Evolutionary conservation across 495 filamentous ascomycete genomes (phyloP), one percentile per base, ranked within the genome.

Genomic region (Trichocladium antarcticum): DNA sequence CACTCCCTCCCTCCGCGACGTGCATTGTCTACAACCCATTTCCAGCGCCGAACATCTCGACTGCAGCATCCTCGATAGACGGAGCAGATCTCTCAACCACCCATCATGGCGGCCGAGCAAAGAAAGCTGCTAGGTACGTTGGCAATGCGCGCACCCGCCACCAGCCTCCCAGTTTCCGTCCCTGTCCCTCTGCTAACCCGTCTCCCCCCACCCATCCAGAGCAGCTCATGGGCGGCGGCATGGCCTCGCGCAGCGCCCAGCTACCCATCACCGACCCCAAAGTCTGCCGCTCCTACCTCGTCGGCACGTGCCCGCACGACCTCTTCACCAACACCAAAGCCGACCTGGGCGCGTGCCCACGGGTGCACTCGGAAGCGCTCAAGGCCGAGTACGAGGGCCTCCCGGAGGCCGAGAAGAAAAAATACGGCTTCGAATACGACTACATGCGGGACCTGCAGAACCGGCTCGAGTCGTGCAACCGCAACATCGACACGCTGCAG

Each of bases 251-350:
- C 68, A 74, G 81, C 41, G 72, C 85, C 9, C 82, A 92, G 67
- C 77, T 95, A 60, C 80, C 84, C 38, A 83, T 97, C 54, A 92
- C 85, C 39, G 93, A 99, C 68, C 74, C 84, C 29, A 95, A 94
- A 70, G 85, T 95, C 54, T 99, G 92, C 72, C 87, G 88, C 45
- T 95, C 88, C 48, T 96, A 89, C 68, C 77, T 99, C 43, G 87
- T 79, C 52, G 92, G 92, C 55, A 94, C 85, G 35, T 99, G 92
- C 64, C 92, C 92, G 5, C 90, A 96, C 72, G 92, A 99, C 70
- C 89, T 97, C 62, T 99, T 99, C 78, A 97, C 89, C 52, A 99
- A 99, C 71, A 99, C 92, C 35, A 97, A 95, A 69, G 87, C 95
- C 77, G 92, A 99, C 64, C 77, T 96, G 27, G 92, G 92, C 16